phyloP scores from a whole-genome alignment of 192 early-diverging fungal species.

The Lobulomyces angularis region DNA sequence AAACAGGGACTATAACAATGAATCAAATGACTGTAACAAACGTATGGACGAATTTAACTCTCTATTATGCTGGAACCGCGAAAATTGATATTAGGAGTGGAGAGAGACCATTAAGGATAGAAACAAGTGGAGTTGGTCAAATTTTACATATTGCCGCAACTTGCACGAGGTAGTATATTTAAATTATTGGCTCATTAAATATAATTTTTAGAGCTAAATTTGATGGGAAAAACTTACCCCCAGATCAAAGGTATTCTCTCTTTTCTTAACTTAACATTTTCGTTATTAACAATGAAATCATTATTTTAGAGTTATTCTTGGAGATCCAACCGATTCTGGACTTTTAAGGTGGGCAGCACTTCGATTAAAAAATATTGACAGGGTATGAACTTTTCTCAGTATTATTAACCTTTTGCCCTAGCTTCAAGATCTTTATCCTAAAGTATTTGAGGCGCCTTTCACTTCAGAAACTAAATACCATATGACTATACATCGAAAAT shows the following conservation, averaged over 20 bases:
- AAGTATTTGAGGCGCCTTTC: constrained; percentile 92
- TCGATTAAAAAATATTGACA: constrained; percentile 61
- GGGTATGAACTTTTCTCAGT: constrained; percentile 11
- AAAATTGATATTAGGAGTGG: constrained; percentile 4
- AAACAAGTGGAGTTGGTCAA: constrained; percentile 43
- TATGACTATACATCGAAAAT: constrained; percentile 72
- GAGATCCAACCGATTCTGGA: constrained; percentile 81
- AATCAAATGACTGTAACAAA: constrained; percentile 44
- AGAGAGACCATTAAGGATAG: constrained; percentile 16
- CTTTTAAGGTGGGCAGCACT: constrained; percentile 61
- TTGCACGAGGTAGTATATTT: constrained; percentile 29
- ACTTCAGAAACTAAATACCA: constrained; percentile 85
- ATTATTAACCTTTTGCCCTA: too few species aligned
- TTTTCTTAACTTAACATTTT: constrained; percentile 4
- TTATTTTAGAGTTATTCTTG: constrained; percentile 24
- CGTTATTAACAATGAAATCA: constrained; percentile 4
- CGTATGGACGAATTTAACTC: constrained; percentile 22
- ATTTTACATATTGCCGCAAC: constrained; percentile 64
- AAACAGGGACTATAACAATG: constrained; percentile 59
- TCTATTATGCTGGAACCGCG: constrained; percentile 5
- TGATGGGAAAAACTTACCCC: constrained; percentile 11
- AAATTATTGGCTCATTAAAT: not conserved
- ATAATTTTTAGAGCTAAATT: constrained; percentile 15
- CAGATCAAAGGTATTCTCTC: constrained; percentile 1
- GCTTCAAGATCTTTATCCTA: constrained; percentile 50